Percentiles rank a stretch among this genome's conserved stretches.
These are phyloP conservation scores for Pelargonium cotyledonis DNA, from an alignment of 441 rosid genomes.

Conservation along the genomic window DNA sequence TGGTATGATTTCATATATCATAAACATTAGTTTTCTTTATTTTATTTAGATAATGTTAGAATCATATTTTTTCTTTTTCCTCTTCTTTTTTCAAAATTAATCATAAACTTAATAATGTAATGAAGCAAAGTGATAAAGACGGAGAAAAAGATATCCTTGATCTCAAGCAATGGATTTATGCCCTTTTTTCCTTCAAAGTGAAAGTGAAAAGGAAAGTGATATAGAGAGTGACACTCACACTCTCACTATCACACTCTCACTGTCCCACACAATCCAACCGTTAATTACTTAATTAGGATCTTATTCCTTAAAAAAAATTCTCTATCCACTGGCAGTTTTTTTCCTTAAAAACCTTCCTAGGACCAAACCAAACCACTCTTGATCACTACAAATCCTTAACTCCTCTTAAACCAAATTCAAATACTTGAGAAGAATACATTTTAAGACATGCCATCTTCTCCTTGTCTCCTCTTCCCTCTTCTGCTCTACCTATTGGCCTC, in stretches of 20 bases:
- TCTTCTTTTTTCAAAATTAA: background rate
- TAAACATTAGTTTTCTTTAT: background rate
- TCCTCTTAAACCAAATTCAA: slow-evolving; percentile 10
- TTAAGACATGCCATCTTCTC: slow-evolving; percentile 18
- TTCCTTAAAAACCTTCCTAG: slow-evolving; percentile 16
- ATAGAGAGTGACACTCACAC: slow-evolving; percentile 3
- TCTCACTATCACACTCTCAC: background rate
- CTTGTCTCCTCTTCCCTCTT: slow-evolving; percentile 28
- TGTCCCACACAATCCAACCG: background rate
- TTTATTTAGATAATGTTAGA: too few relatives aligned
- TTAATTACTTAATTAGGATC: background rate
- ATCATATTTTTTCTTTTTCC: background rate
- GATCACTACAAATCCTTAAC: slow-evolving; percentile 7
- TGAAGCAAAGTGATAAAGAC: background rate
- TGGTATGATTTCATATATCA: background rate
- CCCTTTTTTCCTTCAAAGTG: slow-evolving; percentile 27
- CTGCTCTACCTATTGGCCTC: slow-evolving; percentile 28
- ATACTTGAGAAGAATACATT: slow-evolving; percentile 11
- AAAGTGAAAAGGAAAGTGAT: slow-evolving; percentile 22
- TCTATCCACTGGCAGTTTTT: slow-evolving; percentile 14
- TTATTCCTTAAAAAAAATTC: background rate
- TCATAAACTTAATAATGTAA: background rate
- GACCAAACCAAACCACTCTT: slow-evolving; percentile 4
- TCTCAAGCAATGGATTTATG: slow-evolving; percentile 66
- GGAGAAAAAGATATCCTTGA: slow-evolving; percentile 34